Conservation (phyloP, 208 protist genomes). For the Phytomonas sp. region DNA sequence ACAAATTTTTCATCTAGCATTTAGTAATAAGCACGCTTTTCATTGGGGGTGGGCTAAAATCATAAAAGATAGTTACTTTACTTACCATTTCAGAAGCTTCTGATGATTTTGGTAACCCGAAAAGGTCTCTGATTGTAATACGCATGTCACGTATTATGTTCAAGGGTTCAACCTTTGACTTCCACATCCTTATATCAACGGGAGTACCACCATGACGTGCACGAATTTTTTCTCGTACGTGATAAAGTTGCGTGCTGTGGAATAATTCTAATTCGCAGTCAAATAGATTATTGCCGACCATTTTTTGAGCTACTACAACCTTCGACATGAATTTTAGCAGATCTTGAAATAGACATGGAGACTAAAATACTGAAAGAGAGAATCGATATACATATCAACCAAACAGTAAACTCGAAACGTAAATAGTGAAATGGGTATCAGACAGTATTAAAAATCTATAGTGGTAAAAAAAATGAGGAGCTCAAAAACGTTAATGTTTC, state of each 20-base stretch:
- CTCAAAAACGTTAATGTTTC: slow-evolving; percentile 10
- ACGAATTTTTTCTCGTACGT: slow-evolving; percentile 39
- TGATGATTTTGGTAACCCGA: slow-evolving; percentile 9
- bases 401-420: slow-evolving; percentile 6
- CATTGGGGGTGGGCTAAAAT: slow-evolving; percentile 30
- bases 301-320: slow-evolving; percentile 34
- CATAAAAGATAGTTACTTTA: slow-evolving; percentile 41
- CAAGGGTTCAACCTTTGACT: slow-evolving; percentile 57
- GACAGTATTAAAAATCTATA: slow-evolving; percentile 5
- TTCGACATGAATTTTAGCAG: slow-evolving; percentile 1
- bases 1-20: slow-evolving; percentile 20
- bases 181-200: slow-evolving; percentile 41
- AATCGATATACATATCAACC: background rate
- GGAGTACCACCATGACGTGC: slow-evolving; percentile 40
- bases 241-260: slow-evolving; percentile 25
- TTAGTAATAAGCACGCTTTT: background rate
- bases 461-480: slow-evolving; percentile 12
- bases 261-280: slow-evolving; percentile 34
- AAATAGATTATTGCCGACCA: slow-evolving; percentile 68
- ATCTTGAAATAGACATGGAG: background rate
- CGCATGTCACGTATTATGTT: slow-evolving; percentile 46
- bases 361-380: background rate
- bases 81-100: background rate
- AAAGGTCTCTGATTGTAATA: slow-evolving; percentile 34
- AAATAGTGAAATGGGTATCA: background rate